Conservation (phyloP, 352 stramenopile species). For the Globisporangium mamillatum region DNA sequence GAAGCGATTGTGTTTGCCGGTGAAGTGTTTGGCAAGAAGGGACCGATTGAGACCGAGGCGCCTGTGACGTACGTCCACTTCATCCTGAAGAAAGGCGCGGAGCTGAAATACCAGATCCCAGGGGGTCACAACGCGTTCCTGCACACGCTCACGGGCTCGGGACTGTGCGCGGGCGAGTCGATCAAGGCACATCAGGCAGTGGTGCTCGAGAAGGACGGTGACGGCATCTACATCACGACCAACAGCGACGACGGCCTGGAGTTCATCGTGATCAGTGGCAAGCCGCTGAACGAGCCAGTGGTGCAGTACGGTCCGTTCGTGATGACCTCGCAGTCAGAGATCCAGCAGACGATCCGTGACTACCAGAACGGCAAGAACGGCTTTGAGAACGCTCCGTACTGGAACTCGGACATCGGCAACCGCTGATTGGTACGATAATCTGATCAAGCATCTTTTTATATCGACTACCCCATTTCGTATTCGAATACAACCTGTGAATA, state of each 20-base stretch:
- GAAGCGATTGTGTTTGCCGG: slow-evolving; percentile 30
- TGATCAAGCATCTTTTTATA: too few relatives aligned
- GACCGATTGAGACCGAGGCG: slow-evolving; percentile 23
- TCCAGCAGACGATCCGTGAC: slow-evolving; percentile 53
- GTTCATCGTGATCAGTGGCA: slow-evolving; percentile 57
- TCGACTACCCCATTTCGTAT: not conserved
- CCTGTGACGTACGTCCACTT: slow-evolving; percentile 34
- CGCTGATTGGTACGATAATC: slow-evolving; percentile 1
- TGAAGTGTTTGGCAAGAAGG: slow-evolving; percentile 25
- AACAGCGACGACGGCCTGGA: slow-evolving; percentile 31
- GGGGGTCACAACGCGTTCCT: slow-evolving; percentile 23
- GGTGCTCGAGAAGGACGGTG: slow-evolving; percentile 43
- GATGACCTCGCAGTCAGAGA: slow-evolving; percentile 58
- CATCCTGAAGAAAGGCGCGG: slow-evolving; percentile 14
- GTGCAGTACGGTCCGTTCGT: slow-evolving; percentile 73
- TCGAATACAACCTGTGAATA: not conserved
- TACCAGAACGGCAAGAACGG: slow-evolving; percentile 55
- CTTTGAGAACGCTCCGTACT: slow-evolving; percentile 60
- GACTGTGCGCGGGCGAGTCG: slow-evolving; percentile 8
- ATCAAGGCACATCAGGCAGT: slow-evolving; percentile 23
- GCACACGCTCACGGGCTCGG: slow-evolving; percentile 17
- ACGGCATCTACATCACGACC: slow-evolving; percentile 43
- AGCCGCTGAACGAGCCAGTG: slow-evolving; percentile 61
- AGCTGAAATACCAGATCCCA: slow-evolving; percentile 20
- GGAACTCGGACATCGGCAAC: slow-evolving; percentile 52